Conservation (phyloP, 495 filamentous ascomycete species). For the Aspergillus olivimuriae region DNA sequence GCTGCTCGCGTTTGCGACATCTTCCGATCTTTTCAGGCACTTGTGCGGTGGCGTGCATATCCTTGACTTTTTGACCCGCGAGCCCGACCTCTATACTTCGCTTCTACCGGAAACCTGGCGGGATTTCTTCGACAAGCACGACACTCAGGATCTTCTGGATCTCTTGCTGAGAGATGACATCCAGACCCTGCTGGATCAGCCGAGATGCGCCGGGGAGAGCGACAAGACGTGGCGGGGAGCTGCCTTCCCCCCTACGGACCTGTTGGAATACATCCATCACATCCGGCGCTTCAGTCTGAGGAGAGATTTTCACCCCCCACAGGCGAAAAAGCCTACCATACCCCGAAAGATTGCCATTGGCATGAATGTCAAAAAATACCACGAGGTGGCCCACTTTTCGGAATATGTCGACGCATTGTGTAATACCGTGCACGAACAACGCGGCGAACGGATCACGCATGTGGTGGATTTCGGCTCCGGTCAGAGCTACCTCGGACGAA, state of each 20-base stretch:
- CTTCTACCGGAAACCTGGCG: slow-evolving; percentile 77
- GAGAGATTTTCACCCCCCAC: slow-evolving; percentile 46
- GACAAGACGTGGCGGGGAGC: slow-evolving; percentile 41
- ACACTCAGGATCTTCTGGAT: slow-evolving; percentile 69
- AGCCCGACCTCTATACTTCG: slow-evolving; percentile 68
- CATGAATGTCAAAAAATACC: slow-evolving; percentile 94
- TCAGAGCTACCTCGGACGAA: slow-evolving; percentile 89
- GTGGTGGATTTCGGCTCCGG: slow-evolving; percentile 94
- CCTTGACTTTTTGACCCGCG: slow-evolving; percentile 88
- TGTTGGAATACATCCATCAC: slow-evolving; percentile 67
- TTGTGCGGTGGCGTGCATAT: slow-evolving; percentile 93
- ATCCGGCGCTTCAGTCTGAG: slow-evolving; percentile 64
- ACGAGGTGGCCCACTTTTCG: slow-evolving; percentile 71
- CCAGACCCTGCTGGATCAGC: slow-evolving; percentile 12
- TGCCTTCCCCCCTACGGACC: slow-evolving; percentile 54
- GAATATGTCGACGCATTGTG: slow-evolving; percentile 49
- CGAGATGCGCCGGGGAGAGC: slow-evolving; percentile 3
- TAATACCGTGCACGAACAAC: slow-evolving; percentile 49
- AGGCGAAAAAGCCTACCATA: slow-evolving; percentile 37
- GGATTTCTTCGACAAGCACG: slow-evolving; percentile 60
- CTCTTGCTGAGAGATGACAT: slow-evolving; percentile 73
- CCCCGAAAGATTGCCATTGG: slow-evolving; percentile 70
- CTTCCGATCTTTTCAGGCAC: slow-evolving; percentile 71
- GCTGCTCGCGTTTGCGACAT: slow-evolving; percentile 68
- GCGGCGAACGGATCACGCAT: slow-evolving; percentile 61